Conservation (phyloP, 352 stramenopile genomes). For the Saprolegnia parasitica region DNA sequence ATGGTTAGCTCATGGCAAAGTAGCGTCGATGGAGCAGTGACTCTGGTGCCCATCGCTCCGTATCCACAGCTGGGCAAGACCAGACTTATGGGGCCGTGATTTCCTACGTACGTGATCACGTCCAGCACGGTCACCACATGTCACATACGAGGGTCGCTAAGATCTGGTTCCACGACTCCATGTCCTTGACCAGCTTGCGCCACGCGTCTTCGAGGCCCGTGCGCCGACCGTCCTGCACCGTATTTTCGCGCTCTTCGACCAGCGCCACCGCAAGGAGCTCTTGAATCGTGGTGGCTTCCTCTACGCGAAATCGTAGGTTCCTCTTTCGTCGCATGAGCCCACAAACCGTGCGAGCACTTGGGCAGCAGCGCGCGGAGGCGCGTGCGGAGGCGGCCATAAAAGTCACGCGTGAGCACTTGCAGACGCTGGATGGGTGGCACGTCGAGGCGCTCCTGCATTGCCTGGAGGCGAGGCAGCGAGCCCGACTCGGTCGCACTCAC, state of each 20-base stretch:
- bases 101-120: neutral
- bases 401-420: conserved; percentile 50
- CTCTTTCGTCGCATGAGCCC: conserved; percentile 30
- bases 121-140: neutral
- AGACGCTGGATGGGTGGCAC: conserved; percentile 55
- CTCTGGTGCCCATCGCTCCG: too few species aligned
- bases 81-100: neutral
- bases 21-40: too few species aligned
- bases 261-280: conserved; percentile 53
- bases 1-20: too few species aligned
- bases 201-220: conserved; percentile 57
- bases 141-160: conserved; percentile 63
- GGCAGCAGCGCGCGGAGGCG: conserved; percentile 39
- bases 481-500: neutral
- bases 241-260: conserved; percentile 29
- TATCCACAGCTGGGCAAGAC: too few species aligned
- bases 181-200: conserved; percentile 77
- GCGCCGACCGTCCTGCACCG: conserved; percentile 33
- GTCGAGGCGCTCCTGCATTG: conserved; percentile 57
- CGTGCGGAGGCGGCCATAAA: conserved; percentile 56
- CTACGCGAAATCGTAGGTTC: conserved; percentile 17
- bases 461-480: conserved; percentile 37
- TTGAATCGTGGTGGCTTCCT: conserved; percentile 13
- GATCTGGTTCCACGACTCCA: conserved; percentile 84
- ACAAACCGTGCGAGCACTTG: neutral